phyloP scores from a whole-genome alignment of 1,284 basidiomycete species.

The Trichosporon sp. region DNA sequence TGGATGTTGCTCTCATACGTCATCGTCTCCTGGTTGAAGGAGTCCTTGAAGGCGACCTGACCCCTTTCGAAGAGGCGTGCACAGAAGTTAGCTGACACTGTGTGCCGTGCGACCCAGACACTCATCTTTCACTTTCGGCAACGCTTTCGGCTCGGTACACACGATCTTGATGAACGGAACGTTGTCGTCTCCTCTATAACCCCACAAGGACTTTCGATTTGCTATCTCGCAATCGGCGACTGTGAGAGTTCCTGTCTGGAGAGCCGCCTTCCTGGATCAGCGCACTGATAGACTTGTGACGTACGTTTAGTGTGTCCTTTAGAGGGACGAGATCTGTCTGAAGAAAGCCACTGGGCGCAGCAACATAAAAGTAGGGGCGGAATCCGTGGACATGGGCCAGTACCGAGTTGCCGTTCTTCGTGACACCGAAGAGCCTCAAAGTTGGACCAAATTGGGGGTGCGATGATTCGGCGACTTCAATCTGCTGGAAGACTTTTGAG shows the following conservation, averaged over 20 bases:
- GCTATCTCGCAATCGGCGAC: conserved; percentile 61
- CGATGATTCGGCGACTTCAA: conserved; percentile 74
- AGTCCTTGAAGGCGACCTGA: conserved; percentile 65
- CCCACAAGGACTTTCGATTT: conserved; percentile 71
- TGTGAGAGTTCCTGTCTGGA: conserved; percentile 37
- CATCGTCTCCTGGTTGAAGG: conserved; percentile 58
- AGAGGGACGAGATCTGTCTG: conserved; percentile 63
- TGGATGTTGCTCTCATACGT: conserved; percentile 91
- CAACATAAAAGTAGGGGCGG: conserved; percentile 83
- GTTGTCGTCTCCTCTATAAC: conserved; percentile 73
- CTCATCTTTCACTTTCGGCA: conserved; percentile 88
- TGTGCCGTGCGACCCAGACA: conserved; percentile 29
- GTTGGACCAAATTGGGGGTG: conserved; percentile 55
- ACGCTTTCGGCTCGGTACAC: conserved; percentile 61
- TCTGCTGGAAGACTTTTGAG: conserved; percentile 73
- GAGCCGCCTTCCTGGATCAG: conserved; percentile 19
- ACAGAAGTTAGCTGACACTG: conserved; percentile 20
- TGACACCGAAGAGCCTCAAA: conserved; percentile 81
- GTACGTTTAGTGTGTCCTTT: conserved; percentile 67
- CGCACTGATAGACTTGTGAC: conserved; percentile 29
- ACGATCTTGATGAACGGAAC: conserved; percentile 78
- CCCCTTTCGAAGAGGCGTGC: conserved; percentile 80
- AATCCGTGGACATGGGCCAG: conserved; percentile 74
- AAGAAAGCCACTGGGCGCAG: conserved; percentile 74
- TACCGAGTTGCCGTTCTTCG: conserved; percentile 79